These are phyloP conservation scores for Castanea mollissima DNA, from an alignment of 306 rosid species.

Conservation along the genomic window DNA sequence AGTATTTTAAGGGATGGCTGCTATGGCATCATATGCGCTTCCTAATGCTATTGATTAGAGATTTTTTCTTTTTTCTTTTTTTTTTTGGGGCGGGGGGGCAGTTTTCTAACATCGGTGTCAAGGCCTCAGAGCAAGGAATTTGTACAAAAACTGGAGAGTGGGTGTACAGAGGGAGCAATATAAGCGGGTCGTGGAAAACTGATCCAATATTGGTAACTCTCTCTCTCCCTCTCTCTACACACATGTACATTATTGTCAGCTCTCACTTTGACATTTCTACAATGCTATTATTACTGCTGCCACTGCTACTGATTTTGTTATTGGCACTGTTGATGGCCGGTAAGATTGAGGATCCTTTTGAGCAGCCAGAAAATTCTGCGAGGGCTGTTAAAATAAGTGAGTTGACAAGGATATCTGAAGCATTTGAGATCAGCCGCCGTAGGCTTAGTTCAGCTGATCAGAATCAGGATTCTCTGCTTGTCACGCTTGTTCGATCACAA, in stretches of 20 bases:
- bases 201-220: slow-evolving; percentile 60
- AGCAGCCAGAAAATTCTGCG: slow-evolving; percentile 70
- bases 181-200: slow-evolving; percentile 74
- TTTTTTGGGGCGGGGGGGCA: slow-evolving; percentile 16
- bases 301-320: slow-evolving; percentile 29
- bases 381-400: slow-evolving; percentile 49
- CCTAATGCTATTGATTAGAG: neutral
- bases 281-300: slow-evolving; percentile 10
- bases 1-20: neutral
- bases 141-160: slow-evolving; percentile 62
- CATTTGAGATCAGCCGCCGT: slow-evolving; percentile 34
- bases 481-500: slow-evolving; percentile 39
- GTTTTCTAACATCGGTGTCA: slow-evolving; percentile 53
- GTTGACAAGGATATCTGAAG: slow-evolving; percentile 53
- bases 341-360: slow-evolving; percentile 94
- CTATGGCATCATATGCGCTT: slow-evolving; percentile 3
- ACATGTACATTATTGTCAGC: neutral
- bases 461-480: slow-evolving; percentile 35
- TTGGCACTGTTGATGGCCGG: slow-evolving; percentile 13
- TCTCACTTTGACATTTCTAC: neutral
- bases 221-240: slow-evolving; percentile 17
- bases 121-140: slow-evolving; percentile 58
- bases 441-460: slow-evolving; percentile 33
- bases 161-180: slow-evolving; percentile 53
- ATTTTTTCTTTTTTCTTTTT: neutral